These are phyloP conservation scores for Porcisia hertigi DNA, from an alignment of 208 protist species.

Conservation along the genomic window DNA sequence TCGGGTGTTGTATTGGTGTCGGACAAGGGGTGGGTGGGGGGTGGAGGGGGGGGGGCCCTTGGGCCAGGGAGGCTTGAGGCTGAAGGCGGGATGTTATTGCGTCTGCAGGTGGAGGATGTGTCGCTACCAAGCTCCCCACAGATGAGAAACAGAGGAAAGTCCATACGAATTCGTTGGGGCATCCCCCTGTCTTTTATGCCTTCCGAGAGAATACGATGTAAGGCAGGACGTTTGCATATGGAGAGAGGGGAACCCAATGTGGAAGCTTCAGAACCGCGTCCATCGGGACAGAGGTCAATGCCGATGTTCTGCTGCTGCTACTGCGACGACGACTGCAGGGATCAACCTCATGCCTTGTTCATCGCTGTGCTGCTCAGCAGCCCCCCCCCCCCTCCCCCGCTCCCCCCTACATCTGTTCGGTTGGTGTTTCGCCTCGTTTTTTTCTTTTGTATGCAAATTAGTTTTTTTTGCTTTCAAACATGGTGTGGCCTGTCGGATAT, in stretches of 20 bases:
- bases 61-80: not conserved
- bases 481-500: not conserved
- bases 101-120: not conserved
- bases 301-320: not conserved
- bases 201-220: not conserved
- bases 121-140: not conserved
- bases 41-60: not conserved
- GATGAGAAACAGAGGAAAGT: not conserved
- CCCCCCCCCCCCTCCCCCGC: no score
- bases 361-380: not conserved
- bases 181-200: not conserved
- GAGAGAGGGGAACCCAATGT: not conserved
- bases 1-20: constrained; percentile 8
- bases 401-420: not conserved
- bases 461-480: not conserved
- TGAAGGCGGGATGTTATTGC: not conserved
- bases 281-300: not conserved
- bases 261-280: not conserved
- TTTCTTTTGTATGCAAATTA: no score
- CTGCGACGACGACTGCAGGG: not conserved
- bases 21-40: constrained; percentile 9
- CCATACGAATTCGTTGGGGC: not conserved
- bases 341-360: not conserved
- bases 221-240: not conserved
- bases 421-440: not conserved